These are phyloP conservation scores for Trifolium fragiferum DNA, from an alignment of 306 rosid species.

Conservation along the genomic window DNA sequence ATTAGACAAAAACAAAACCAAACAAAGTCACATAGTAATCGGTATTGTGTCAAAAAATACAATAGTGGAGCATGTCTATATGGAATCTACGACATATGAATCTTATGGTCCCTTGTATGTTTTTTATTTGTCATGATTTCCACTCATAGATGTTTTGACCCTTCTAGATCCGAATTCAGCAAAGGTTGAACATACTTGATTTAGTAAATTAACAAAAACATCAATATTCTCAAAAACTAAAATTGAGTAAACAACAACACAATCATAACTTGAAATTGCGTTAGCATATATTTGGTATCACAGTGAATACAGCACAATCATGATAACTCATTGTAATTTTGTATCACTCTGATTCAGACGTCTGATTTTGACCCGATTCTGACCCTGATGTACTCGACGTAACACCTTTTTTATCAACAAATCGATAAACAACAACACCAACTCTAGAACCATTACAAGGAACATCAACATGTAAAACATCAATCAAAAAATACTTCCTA, in stretches of 20 bases:
- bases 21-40: too few species aligned
- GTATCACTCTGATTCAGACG: too few species aligned
- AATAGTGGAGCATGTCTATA: neutral
- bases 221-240: neutral
- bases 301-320: too few species aligned
- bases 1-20: too few species aligned
- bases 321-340: too few species aligned
- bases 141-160: neutral
- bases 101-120: neutral
- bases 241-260: neutral
- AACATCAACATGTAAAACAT: constrained; percentile 59
- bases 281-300: too few species aligned
- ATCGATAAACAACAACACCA: constrained; percentile 76
- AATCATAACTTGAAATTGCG: neutral
- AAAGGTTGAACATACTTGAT: neutral
- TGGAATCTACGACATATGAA: neutral
- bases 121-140: neutral
- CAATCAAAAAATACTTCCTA: constrained; percentile 62
- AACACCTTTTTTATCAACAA: constrained; percentile 42
- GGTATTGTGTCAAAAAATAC: neutral
- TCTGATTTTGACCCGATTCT: too few species aligned
- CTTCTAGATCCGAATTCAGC: neutral
- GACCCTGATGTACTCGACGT: too few species aligned
- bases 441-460: constrained; percentile 69
- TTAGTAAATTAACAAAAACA: constrained; percentile 4